These are phyloP conservation scores for Neonectria punicea DNA, from an alignment of 2,329 filamentous ascomycete genomes.

Conservation along the genomic window DNA sequence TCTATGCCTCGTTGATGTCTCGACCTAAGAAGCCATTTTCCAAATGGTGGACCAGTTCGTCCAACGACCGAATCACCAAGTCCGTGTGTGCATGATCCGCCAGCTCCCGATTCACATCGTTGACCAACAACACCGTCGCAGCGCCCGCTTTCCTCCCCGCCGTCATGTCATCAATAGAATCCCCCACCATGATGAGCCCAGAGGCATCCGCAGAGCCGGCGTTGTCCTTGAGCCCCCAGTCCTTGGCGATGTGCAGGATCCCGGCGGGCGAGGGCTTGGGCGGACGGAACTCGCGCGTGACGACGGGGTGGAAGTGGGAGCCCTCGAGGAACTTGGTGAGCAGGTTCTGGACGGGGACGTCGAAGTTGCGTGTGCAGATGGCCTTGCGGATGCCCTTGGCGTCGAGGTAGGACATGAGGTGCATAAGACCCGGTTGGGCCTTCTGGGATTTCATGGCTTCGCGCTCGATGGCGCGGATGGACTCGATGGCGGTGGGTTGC, in stretches of 20 bases:
- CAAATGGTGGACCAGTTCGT: constrained; percentile 80
- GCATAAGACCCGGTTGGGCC: constrained; percentile 81
- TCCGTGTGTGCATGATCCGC: constrained; percentile 80
- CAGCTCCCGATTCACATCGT: constrained; percentile 80
- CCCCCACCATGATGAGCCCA: constrained; percentile 73
- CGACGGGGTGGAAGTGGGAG: constrained; percentile 78
- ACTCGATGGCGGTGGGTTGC: constrained; percentile 73
- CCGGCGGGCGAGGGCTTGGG: constrained; percentile 91
- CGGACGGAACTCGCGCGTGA: constrained; percentile 84
- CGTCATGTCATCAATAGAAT: constrained; percentile 92
- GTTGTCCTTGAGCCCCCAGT: constrained; percentile 71
- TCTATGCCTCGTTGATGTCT: constrained; percentile 33
- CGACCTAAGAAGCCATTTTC: constrained; percentile 77
- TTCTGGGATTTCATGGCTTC: constrained; percentile 81
- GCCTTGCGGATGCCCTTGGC: constrained; percentile 74
- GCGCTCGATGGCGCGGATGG: constrained; percentile 83
- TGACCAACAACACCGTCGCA: constrained; percentile 87
- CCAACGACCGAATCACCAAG: constrained; percentile 74
- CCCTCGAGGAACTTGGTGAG: constrained; percentile 77
- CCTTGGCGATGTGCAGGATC: constrained; percentile 83
- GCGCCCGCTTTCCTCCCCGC: constrained; percentile 86
- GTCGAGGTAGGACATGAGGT: constrained; percentile 87
- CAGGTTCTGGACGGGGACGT: constrained; percentile 79
- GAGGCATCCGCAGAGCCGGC: constrained; percentile 54
- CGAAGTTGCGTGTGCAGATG: constrained; percentile 96